Evolutionary conservation across 192 early-diverging fungal species (phyloP), one percentile per base, ranked within the genome.

Genomic region (Coemansia sp.): DNA sequence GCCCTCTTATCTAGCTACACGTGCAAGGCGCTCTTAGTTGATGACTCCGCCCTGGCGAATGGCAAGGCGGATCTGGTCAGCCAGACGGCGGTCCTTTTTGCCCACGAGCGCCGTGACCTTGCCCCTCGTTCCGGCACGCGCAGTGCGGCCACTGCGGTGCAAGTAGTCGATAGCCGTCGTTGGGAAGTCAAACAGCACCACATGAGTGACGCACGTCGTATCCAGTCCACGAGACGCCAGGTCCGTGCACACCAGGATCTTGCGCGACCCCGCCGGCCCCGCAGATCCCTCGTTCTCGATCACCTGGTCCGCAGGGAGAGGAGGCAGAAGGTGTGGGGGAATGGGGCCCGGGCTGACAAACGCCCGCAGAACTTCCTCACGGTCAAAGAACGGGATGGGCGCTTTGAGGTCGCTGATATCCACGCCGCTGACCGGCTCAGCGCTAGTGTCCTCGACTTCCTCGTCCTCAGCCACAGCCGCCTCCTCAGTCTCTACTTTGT

Each of bases 101-200:
- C 87, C 86, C 4, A 98, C 84, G 63, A 98, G 83, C 51, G 88
- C 88, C 10, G 92, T 93, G 6, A 91, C 93, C 59, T 90, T 86
- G 11, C 96, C 96, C 1, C 69, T 77, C 10, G 81, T 78, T 6
- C 94, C 94, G 0, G 88, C 90, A 5, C 96, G 85, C 5, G 93
- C 96, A 0, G 96, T 96, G 14, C 96, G 79, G 0, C 96, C 96
- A 2, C 93, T 85, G 18, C 96, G 88, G 71, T 98, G 96, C 58
- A 98, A 62, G 71, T 95, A 98, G 76, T 98, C 93, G 21, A 95
- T 90, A 0, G 90, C 88, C 0, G 91, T 93, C 5, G 89, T 88
- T 0, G 95, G 95, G 70, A 98, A 95, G 48, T 98, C 94, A 65
- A 91, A 95, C 46, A 94, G 65, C 5, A 98, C 79, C 10, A 98